phyloP scores from a whole-genome alignment of 176 grass and related monocot genomes.

The Puya raimondii region DNA sequence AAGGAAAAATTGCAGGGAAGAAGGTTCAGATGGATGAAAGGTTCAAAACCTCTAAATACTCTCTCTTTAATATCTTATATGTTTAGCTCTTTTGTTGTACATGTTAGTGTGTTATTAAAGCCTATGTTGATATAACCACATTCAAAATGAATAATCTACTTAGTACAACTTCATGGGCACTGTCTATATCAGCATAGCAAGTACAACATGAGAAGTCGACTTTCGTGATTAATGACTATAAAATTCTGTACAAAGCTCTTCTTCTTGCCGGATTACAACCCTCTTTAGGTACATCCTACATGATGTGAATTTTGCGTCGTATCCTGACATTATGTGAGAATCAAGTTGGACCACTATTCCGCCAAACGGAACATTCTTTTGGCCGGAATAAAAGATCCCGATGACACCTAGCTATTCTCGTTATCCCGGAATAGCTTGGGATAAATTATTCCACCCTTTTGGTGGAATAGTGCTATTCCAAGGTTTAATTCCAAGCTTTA shows the following conservation, averaged over 20 bases:
- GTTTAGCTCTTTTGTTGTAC: not conserved
- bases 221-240: not conserved
- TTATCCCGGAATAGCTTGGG: no score
- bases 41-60: slow-evolving; percentile 27
- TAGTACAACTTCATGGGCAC: not conserved
- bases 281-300: no score
- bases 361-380: no score
- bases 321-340: no score
- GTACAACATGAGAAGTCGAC: not conserved
- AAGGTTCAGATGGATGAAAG: slow-evolving; percentile 65
- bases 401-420: no score
- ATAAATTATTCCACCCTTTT: no score
- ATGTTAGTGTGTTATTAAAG: not conserved
- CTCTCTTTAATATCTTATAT: slow-evolving; percentile 5
- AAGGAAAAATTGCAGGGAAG: slow-evolving; percentile 79
- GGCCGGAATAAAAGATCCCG: no score
- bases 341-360: no score
- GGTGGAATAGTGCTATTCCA: no score
- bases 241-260: not conserved
- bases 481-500: no score
- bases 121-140: not conserved
- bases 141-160: not conserved
- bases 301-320: no score
- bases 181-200: not conserved
- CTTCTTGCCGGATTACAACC: not conserved